These are phyloP conservation scores for Cinchona pubescens DNA, from an alignment of 257 asterid species.

Conservation along the genomic window DNA sequence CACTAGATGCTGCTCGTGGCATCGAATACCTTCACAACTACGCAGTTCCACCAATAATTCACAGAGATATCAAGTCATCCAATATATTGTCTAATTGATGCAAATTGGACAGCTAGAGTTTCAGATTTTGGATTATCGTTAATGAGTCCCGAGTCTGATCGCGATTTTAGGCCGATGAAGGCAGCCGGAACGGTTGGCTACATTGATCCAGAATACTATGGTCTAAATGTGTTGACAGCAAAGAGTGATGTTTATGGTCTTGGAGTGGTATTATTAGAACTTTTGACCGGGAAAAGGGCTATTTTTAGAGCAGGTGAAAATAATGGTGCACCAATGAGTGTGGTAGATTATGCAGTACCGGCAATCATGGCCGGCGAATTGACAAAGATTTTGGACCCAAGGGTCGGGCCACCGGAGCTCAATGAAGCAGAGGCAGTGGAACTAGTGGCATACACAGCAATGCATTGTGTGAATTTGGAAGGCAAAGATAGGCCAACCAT, in stretches of 20 bases:
- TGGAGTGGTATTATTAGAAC: constrained; percentile 70
- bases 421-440: constrained; percentile 77
- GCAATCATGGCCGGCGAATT: constrained; percentile 56
- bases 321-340: constrained; percentile 47
- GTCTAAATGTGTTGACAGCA: constrained; percentile 66
- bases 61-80: constrained; percentile 82
- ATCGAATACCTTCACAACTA: constrained; percentile 80
- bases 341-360: constrained; percentile 78
- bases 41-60: constrained; percentile 85
- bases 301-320: constrained; percentile 50
- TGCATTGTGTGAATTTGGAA: constrained; percentile 85
- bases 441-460: constrained; percentile 74
- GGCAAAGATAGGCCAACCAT: constrained; percentile 82
- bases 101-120: constrained; percentile 64
- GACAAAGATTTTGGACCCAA: constrained; percentile 43
- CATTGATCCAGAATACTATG: constrained; percentile 78
- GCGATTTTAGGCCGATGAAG: constrained; percentile 39
- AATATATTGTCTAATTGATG: constrained; percentile 74
- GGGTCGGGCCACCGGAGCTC: constrained; percentile 55
- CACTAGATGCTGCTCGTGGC: constrained; percentile 81
- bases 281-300: constrained; percentile 72
- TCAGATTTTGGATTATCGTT: constrained; percentile 82
- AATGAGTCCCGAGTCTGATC: constrained; percentile 55
- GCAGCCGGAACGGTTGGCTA: constrained; percentile 86
- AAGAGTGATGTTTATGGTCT: constrained; percentile 88